Evolutionary conservation across 345 rosid species (phyloP).

Genomic region (Salix purpurea): DNA sequence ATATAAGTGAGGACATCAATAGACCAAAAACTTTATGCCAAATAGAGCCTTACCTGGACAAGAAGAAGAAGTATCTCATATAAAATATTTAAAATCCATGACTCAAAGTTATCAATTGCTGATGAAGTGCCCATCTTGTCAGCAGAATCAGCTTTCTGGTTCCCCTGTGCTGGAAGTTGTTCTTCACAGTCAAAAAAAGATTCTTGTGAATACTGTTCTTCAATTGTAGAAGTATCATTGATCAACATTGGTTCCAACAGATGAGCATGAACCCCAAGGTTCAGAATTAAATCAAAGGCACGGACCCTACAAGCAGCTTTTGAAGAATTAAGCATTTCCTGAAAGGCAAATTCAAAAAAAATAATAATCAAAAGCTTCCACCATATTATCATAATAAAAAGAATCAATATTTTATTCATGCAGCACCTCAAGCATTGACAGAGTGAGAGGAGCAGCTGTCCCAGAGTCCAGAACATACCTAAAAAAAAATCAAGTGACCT

Average conservation of each 20-base stretch:
- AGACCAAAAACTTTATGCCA: neutral
- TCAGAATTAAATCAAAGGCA: constrained; percentile 91
- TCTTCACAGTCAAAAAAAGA: constrained; percentile 54
- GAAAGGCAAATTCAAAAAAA: constrained; percentile 23
- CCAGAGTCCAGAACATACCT: constrained; percentile 98
- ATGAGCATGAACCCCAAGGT: constrained; percentile 97
- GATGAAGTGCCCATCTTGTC: constrained; percentile 51
- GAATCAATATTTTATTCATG: constrained; percentile 17
- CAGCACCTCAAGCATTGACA: constrained; percentile 91
- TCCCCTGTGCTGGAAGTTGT: constrained; percentile 46
- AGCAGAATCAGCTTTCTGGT: constrained; percentile 42
- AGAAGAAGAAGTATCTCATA: constrained; percentile 87
- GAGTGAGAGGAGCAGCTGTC: constrained; percentile 94
- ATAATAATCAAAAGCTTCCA: constrained; percentile 27
- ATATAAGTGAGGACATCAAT: constrained; percentile 4
- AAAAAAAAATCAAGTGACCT: constrained; percentile 19
- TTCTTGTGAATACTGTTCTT: constrained; percentile 77
- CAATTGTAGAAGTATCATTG: constrained; percentile 70
- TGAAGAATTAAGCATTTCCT: constrained; percentile 95
- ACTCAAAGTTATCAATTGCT: constrained; percentile 72
- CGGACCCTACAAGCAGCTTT: constrained; percentile 72
- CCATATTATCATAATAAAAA: constrained; percentile 9
- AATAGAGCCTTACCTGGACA: constrained; percentile 63
- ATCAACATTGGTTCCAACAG: constrained; percentile 72
- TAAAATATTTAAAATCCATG: constrained; percentile 88